phyloP scores from a whole-genome alignment of 495 filamentous ascomycete species.

The Daldinia childiae region DNA sequence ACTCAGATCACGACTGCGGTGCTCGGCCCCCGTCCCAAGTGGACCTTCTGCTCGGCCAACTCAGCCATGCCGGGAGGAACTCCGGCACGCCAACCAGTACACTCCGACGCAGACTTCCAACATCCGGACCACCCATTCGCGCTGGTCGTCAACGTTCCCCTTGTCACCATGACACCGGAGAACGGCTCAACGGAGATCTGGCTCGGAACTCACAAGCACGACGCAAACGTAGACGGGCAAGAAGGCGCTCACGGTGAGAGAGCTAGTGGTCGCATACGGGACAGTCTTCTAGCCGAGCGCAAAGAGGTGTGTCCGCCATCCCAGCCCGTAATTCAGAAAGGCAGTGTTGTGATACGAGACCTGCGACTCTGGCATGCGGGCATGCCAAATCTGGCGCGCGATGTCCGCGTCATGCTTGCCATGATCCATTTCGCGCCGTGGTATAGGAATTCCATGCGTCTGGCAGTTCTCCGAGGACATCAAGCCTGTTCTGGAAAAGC shows the following conservation, averaged over 20 bases:
- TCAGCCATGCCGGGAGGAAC: constrained; percentile 54
- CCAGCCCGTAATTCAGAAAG: constrained; percentile 62
- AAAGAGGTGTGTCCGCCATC: constrained; percentile 51
- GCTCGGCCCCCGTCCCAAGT: constrained; percentile 58
- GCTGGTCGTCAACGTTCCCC: constrained; percentile 63
- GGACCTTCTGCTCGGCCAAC: constrained; percentile 64
- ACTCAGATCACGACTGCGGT: constrained; percentile 59
- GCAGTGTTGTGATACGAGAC: constrained; percentile 64
- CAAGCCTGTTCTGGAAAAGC: constrained; percentile 47
- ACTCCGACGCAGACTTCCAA: constrained; percentile 66
- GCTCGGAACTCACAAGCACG: constrained; percentile 63
- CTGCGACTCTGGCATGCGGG: constrained; percentile 70
- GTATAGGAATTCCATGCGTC: constrained; percentile 61
- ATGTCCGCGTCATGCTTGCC: constrained; percentile 65
- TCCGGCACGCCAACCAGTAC: constrained; percentile 60
- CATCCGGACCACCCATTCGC: constrained; percentile 65
- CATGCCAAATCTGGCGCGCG: constrained; percentile 62
- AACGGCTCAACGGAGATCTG: constrained; percentile 70
- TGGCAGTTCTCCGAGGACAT: constrained; percentile 59
- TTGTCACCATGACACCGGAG: constrained; percentile 60
- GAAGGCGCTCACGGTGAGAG: constrained; percentile 60
- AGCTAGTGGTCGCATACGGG: constrained; percentile 59
- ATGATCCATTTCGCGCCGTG: constrained; percentile 62
- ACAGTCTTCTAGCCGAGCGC: constrained; percentile 53
- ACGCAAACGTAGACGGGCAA: constrained; percentile 51